Conservation (phyloP, 768 basidiomycete species). For the Phlegmacium glaucopus region DNA sequence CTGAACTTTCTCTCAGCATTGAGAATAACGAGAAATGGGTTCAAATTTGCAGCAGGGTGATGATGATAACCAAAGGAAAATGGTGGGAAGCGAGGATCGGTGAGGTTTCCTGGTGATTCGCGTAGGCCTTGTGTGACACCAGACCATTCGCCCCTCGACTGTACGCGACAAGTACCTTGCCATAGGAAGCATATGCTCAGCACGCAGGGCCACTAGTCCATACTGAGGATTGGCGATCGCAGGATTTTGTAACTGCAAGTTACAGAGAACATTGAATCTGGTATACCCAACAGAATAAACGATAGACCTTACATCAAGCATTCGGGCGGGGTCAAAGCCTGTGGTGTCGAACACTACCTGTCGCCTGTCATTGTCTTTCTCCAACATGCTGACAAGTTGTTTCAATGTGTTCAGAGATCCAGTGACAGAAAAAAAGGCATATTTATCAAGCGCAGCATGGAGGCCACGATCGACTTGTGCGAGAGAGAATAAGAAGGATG, state of each 20-base stretch:
- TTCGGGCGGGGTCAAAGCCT: not conserved
- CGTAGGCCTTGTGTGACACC: not conserved
- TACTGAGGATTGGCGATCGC: not conserved
- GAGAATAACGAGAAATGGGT: not conserved
- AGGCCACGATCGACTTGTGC: not conserved
- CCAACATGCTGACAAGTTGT: not conserved
- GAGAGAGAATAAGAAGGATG: not conserved
- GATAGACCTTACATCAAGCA: not conserved
- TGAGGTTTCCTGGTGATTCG: not conserved
- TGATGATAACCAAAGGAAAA: not conserved
- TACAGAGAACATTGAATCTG: not conserved
- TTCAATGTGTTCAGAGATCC: not conserved
- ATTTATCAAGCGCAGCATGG: not conserved
- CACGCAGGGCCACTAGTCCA: not conserved
- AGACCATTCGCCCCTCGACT: not conserved
- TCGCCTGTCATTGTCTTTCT: not conserved
- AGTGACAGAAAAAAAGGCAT: not conserved
- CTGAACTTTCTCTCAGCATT: no score
- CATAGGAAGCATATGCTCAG: not conserved
- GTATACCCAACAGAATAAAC: not conserved
- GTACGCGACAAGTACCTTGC: not conserved
- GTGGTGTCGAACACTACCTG: not conserved
- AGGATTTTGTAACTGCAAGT: not conserved
- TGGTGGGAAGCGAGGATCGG: not conserved
- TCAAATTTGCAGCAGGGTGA: not conserved